These are phyloP conservation scores for Tricharina praecox DNA, from an alignment of 495 filamentous ascomycete genomes.

Conservation along the genomic window DNA sequence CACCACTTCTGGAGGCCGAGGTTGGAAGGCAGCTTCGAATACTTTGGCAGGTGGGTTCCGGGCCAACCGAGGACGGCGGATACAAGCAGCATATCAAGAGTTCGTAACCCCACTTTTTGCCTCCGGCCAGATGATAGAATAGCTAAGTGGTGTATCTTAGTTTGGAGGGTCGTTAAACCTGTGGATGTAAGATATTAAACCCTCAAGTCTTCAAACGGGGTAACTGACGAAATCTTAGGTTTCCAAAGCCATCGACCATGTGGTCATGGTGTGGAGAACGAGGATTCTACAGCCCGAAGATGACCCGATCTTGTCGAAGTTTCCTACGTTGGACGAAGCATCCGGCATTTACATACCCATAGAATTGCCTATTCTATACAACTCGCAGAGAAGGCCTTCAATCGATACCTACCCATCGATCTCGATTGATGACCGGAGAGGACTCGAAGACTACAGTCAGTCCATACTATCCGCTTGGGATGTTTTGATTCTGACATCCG, in stretches of 20 bases:
- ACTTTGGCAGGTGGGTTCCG: conserved; percentile 30
- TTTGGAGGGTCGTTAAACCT: neutral
- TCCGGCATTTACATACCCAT: neutral
- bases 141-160: no score
- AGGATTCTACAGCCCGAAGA: neutral
- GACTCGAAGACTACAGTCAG: neutral
- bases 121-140: no score
- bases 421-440: conserved; percentile 3
- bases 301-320: neutral
- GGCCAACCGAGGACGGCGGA: conserved; percentile 18
- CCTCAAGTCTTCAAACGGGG: neutral
- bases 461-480: neutral
- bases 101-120: neutral
- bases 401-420: conserved; percentile 3
- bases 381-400: neutral
- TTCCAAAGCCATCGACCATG: neutral
- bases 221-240: neutral
- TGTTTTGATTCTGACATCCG: neutral
- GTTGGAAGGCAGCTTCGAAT: conserved; percentile 10
- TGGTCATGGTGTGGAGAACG: neutral
- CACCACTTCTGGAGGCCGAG: neutral
- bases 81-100: neutral
- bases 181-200: neutral
- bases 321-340: neutral
- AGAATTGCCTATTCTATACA: neutral